Conservation (phyloP, 2,329 filamentous ascomycete species). For the Fusarium ramigenum region DNA sequence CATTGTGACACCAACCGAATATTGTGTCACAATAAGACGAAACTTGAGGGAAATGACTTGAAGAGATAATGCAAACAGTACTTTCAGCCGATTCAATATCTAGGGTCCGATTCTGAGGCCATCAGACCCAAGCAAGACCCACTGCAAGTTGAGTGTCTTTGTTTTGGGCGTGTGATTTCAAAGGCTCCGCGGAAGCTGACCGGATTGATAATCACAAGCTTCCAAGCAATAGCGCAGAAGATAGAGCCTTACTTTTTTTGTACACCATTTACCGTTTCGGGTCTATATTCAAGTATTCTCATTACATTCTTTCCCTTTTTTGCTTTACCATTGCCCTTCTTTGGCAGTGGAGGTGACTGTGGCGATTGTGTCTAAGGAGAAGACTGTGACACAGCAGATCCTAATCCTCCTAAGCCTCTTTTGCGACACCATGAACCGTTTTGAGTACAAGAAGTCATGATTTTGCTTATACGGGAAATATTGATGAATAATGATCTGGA, state of each 20-base stretch:
- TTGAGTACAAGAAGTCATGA: neutral
- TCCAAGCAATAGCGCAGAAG: neutral
- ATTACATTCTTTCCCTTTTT: neutral
- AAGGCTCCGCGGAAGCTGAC: slow-evolving; percentile 6
- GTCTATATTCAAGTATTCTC: accelerated
- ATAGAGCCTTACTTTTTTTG: neutral
- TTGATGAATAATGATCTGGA: neutral
- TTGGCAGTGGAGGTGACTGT: neutral
- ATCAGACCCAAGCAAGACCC: neutral
- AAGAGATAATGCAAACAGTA: neutral
- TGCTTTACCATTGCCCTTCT: neutral
- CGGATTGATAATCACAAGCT: slow-evolving; percentile 6
- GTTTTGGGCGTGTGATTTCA: neutral
- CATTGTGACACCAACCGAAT: neutral
- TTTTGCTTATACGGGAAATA: too few species aligned
- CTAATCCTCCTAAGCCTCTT: neutral
- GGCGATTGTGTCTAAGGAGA: too few species aligned
- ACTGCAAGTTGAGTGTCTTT: neutral
- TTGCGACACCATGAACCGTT: neutral
- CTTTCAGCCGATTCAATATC: neutral
- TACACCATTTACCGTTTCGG: neutral
- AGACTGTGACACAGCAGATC: neutral
- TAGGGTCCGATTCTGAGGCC: neutral
- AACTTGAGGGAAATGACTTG: neutral
- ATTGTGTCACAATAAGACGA: neutral